These are phyloP conservation scores for Chlorociboria aeruginascens DNA, from an alignment of 495 filamentous ascomycete species.

Conservation along the genomic window DNA sequence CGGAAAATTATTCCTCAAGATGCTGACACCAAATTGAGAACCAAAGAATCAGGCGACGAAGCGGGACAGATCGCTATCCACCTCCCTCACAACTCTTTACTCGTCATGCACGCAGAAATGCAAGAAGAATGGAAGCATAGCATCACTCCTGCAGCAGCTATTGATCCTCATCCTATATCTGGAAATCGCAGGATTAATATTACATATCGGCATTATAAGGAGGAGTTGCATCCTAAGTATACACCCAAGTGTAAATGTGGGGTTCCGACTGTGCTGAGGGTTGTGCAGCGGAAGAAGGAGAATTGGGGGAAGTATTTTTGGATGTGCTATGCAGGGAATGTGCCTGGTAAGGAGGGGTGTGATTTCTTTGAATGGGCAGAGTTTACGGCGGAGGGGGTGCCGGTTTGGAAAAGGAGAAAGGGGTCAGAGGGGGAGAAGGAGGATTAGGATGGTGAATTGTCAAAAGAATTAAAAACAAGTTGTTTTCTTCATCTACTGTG, in stretches of 20 bases:
- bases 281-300: constrained; percentile 63
- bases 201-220: constrained; percentile 81
- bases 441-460: neutral
- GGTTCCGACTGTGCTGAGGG: constrained; percentile 60
- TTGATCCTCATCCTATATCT: constrained; percentile 72
- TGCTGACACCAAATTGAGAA: constrained; percentile 16
- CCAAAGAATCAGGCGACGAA: constrained; percentile 31
- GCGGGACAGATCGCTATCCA: constrained; percentile 85
- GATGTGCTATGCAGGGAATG: constrained; percentile 76
- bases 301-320: constrained; percentile 80
- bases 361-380: constrained; percentile 81
- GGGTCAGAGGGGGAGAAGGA: neutral
- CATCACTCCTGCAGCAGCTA: constrained; percentile 57
- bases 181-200: constrained; percentile 78
- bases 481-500: no score
- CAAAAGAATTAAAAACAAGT: no score
- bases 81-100: constrained; percentile 83
- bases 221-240: constrained; percentile 57
- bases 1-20: constrained; percentile 55
- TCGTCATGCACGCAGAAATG: constrained; percentile 92
- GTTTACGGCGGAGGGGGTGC: constrained; percentile 79
- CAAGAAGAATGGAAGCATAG: constrained; percentile 74
- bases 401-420: constrained; percentile 44
- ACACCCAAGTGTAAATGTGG: constrained; percentile 56
- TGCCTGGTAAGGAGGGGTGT: constrained; percentile 64